These are phyloP conservation scores for Dunaliella primolecta DNA, from an alignment of 139 green algal genomes.

Conservation along the genomic window DNA sequence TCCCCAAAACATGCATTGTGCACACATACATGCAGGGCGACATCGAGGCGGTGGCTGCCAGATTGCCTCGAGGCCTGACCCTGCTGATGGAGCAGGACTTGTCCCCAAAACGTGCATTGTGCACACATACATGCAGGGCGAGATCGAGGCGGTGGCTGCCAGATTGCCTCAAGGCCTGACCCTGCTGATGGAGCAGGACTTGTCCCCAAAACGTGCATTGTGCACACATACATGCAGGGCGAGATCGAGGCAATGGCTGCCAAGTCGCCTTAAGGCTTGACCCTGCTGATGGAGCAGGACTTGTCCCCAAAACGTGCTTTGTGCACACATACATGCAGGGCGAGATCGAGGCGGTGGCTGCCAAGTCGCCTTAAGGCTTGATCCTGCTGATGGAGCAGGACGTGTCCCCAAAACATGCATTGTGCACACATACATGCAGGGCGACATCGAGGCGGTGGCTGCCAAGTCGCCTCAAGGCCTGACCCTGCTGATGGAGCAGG, in stretches of 20 bases:
- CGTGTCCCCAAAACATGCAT: too few relatives aligned
- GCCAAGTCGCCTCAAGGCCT: constrained; percentile 77
- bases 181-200: constrained; percentile 87
- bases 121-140: too few relatives aligned
- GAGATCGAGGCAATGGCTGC: too few relatives aligned
- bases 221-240: too few relatives aligned
- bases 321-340: not conserved
- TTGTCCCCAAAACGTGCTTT: too few relatives aligned
- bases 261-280: not conserved
- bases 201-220: too few relatives aligned
- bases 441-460: constrained; percentile 95
- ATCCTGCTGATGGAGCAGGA: not conserved
- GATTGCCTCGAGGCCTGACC: constrained; percentile 80
- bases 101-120: too few relatives aligned
- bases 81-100: constrained; percentile 89
- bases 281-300: not conserved
- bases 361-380: not conserved
- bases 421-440: constrained; percentile 65
- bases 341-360: not conserved
- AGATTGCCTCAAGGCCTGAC: constrained; percentile 85
- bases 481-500: constrained; percentile 84
- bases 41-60: constrained; percentile 91
- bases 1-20: too few relatives aligned
- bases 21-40: constrained; percentile 88
- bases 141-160: too few relatives aligned